Percentiles rank a stretch among this genome's conserved stretches.
These are phyloP conservation scores for Termitomyces heimii DNA, from an alignment of 768 basidiomycete species.

Conservation along the genomic window DNA sequence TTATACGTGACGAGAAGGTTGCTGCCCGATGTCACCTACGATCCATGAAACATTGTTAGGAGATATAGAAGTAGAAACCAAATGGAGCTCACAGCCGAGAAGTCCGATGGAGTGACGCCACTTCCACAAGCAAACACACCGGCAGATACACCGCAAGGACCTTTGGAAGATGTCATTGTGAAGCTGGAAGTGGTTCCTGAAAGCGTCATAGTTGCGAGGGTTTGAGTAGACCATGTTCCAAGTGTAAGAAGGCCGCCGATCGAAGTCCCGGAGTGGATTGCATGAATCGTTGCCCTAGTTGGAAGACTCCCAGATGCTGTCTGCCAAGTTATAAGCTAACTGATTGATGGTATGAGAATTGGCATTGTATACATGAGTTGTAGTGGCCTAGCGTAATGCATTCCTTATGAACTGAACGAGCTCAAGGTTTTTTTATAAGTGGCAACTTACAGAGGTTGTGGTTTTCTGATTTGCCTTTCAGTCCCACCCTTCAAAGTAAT, in stretches of 20 bases:
- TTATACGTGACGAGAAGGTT: constrained; percentile 42
- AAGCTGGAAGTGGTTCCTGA: constrained; percentile 44
- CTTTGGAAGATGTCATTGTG: constrained; percentile 55
- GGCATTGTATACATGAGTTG: constrained; percentile 10
- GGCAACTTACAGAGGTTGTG: constrained; percentile 12
- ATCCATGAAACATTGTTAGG: background rate
- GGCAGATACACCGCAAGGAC: constrained; percentile 43
- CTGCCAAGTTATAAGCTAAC: constrained; percentile 2
- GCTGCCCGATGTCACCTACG: constrained; percentile 41
- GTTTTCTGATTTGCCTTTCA: constrained; percentile 3
- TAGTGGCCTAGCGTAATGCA: constrained; percentile 4
- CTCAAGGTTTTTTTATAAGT: background rate
- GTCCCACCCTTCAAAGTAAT: background rate
- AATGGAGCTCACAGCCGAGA: constrained; percentile 42
- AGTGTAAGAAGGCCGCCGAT: constrained; percentile 47
- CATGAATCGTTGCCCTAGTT: constrained; percentile 39
- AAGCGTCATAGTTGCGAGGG: constrained; percentile 48
- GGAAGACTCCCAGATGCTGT: constrained; percentile 26
- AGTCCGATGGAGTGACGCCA: constrained; percentile 38
- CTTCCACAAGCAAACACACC: constrained; percentile 46
- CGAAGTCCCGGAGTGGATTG: constrained; percentile 26
- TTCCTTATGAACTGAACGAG: background rate
- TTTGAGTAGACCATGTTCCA: constrained; percentile 60
- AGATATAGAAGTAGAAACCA: background rate
- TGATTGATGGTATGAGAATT: background rate